Evolutionary conservation across 1,139 yeast genomes (phyloP).

Genomic region (Candida smagusa): DNA sequence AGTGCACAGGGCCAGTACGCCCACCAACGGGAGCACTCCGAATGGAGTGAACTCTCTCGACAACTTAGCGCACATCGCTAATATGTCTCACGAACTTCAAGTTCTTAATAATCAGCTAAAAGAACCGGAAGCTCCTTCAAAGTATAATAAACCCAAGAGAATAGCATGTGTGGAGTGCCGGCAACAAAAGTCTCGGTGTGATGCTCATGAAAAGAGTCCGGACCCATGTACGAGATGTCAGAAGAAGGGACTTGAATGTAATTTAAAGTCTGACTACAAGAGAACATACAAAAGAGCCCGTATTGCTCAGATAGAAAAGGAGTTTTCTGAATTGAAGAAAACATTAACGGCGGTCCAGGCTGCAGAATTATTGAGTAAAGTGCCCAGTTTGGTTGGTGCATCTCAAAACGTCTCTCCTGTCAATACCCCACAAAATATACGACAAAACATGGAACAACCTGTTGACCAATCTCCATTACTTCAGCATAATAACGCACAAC

Average conservation of each 20-base stretch:
- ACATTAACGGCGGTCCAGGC: slow-evolving; percentile 53
- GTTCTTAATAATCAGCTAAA: slow-evolving; percentile 28
- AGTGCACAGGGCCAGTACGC: not conserved
- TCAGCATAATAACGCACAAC: not conserved
- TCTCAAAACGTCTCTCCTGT: not conserved
- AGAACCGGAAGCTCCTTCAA: slow-evolving; percentile 9
- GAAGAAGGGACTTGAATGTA: slow-evolving; percentile 67
- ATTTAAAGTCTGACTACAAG: slow-evolving; percentile 75
- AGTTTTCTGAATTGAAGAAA: slow-evolving; percentile 64
- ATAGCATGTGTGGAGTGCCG: slow-evolving; percentile 96
- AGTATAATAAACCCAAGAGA: slow-evolving; percentile 40
- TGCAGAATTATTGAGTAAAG: slow-evolving; percentile 38
- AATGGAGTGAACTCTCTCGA: slow-evolving; percentile 19
- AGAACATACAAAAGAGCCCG: slow-evolving; percentile 86
- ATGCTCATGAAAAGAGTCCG: slow-evolving; percentile 75
- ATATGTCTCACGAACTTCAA: slow-evolving; percentile 42
- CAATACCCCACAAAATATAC: not conserved
- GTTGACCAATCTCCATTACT: no score
- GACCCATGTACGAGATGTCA: slow-evolving; percentile 80
- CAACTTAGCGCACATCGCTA: slow-evolving; percentile 44
- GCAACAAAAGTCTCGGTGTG: slow-evolving; percentile 89
- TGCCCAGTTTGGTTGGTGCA: slow-evolving; percentile 23
- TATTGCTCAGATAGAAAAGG: slow-evolving; percentile 78
- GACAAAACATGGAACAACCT: not conserved
- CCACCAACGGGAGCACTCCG: no score